Percentiles rank a stretch among this genome's conserved stretches.
These are phyloP conservation scores for Colletotrichum gloeosporioides DNA, from an alignment of 2,329 filamentous ascomycete species.

Conservation along the genomic window DNA sequence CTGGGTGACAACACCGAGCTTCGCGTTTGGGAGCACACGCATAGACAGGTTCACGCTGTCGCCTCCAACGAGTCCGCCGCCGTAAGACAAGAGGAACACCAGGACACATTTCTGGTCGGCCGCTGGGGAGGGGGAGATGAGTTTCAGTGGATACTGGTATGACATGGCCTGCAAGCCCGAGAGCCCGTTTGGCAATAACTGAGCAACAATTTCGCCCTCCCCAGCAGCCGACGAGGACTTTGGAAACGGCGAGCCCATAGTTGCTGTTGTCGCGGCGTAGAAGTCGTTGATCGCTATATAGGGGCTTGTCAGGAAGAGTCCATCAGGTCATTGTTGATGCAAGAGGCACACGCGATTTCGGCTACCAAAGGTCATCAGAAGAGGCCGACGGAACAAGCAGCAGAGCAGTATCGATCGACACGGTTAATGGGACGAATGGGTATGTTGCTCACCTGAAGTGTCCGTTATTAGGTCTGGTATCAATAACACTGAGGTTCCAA, in stretches of 20 bases:
- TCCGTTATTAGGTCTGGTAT: neutral
- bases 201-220: slow-evolving; percentile 77
- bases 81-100: slow-evolving; percentile 92
- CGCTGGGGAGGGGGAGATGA: slow-evolving; percentile 80
- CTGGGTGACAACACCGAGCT: slow-evolving; percentile 71
- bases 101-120: slow-evolving; percentile 71
- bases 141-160: slow-evolving; percentile 94
- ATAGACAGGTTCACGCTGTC: slow-evolving; percentile 80
- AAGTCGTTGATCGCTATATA: neutral
- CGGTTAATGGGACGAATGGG: neutral
- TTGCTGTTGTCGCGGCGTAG: neutral
- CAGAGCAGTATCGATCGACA: neutral
- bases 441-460: neutral
- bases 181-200: slow-evolving; percentile 71
- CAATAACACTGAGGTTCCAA: neutral
- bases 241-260: slow-evolving; percentile 75
- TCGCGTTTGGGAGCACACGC: slow-evolving; percentile 66
- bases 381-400: neutral
- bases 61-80: slow-evolving; percentile 88
- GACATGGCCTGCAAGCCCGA: slow-evolving; percentile 77
- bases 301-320: neutral
- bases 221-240: slow-evolving; percentile 76
- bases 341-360: neutral
- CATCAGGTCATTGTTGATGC: neutral
- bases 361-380: neutral